Evolutionary conservation across 148 eudicot genomes (phyloP).

Genomic region (Polygonum maritimum): DNA sequence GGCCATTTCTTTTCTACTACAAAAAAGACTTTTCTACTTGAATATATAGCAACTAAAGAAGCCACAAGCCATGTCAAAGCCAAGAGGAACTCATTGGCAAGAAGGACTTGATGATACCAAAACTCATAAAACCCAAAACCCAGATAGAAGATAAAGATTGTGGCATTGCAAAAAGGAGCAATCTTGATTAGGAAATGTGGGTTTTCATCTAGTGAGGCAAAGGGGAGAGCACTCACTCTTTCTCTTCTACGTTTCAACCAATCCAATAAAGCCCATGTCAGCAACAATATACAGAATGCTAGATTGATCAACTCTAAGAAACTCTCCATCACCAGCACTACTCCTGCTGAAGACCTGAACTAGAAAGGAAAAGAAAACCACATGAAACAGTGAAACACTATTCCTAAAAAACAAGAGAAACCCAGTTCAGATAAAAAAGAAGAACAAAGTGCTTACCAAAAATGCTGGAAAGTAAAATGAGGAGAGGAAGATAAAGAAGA

Average conservation of each 20-base stretch:
- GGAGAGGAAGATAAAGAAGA: neutral
- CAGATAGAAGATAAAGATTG: constrained; percentile 30
- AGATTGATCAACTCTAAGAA: constrained; percentile 33
- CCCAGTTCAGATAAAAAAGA: constrained; percentile 11
- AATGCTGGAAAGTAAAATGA: neutral
- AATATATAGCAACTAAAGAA: constrained; percentile 30
- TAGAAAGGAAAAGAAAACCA: neutral
- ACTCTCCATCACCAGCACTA: constrained; percentile 30
- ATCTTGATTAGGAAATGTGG: constrained; percentile 22
- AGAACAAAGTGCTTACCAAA: neutral
- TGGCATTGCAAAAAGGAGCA: constrained; percentile 27
- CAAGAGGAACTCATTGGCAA: constrained; percentile 22
- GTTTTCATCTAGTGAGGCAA: constrained; percentile 7
- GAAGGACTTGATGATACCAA: constrained; percentile 21
- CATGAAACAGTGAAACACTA: constrained; percentile 1
- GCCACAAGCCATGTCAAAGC: constrained; percentile 55
- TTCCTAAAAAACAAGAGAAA: constrained; percentile 2
- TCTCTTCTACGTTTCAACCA: constrained; percentile 23
- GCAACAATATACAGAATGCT: constrained; percentile 39
- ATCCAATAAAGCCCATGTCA: constrained; percentile 52
- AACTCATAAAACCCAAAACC: constrained; percentile 39
- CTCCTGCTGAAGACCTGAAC: constrained; percentile 20
- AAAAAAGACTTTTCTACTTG: constrained; percentile 11
- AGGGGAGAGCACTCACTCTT: constrained; percentile 7
- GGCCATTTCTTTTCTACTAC: constrained; percentile 33